Percentiles rank a stretch among this genome's conserved stretches.
Evolutionary conservation across 2,329 filamentous ascomycete species (phyloP).

Genomic region (Pestalotiopsis sp.): DNA sequence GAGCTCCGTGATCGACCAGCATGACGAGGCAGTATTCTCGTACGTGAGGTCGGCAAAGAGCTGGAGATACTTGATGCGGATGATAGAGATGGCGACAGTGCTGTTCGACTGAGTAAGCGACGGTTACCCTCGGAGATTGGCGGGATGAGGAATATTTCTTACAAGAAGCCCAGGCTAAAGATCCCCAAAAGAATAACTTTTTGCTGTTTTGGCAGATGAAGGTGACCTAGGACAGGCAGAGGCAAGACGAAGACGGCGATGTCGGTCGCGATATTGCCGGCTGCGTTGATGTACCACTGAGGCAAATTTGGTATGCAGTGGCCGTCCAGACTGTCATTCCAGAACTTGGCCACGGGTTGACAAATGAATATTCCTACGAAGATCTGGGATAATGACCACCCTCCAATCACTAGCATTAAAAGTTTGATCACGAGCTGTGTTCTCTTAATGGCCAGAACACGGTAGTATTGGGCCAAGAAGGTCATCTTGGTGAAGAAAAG

Average conservation of each 20-base stretch:
- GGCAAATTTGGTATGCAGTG: slow-evolving; percentile 36
- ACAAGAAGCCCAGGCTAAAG: slow-evolving; percentile 43
- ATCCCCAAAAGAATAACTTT: slow-evolving; percentile 36
- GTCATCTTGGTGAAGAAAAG: slow-evolving; percentile 38
- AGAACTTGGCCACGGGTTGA: slow-evolving; percentile 37
- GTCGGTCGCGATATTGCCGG: slow-evolving; percentile 40
- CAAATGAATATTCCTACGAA: slow-evolving; percentile 38
- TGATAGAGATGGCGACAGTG: slow-evolving; percentile 40
- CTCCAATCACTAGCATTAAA: slow-evolving; percentile 33
- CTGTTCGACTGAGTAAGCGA: slow-evolving; percentile 15
- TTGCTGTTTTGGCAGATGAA: slow-evolving; percentile 34
- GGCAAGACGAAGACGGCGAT: slow-evolving; percentile 38
- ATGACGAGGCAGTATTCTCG: slow-evolving; percentile 33
- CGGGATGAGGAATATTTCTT: slow-evolving; percentile 14
- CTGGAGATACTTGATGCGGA: slow-evolving; percentile 39
- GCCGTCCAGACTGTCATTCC: slow-evolving; percentile 29
- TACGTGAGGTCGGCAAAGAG: slow-evolving; percentile 37
- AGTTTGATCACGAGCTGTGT: slow-evolving; percentile 32
- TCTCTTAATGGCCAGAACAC: slow-evolving; percentile 35
- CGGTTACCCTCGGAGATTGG: background rate
- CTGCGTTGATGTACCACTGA: slow-evolving; percentile 38
- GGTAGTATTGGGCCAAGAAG: slow-evolving; percentile 41
- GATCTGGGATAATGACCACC: slow-evolving; percentile 39
- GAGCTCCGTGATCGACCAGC: slow-evolving; percentile 14
- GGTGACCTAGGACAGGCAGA: slow-evolving; percentile 33